Base-by-base conservation (phyloP, 805 yeast genomes). In the Brettanomyces bruxellensis region DNA sequence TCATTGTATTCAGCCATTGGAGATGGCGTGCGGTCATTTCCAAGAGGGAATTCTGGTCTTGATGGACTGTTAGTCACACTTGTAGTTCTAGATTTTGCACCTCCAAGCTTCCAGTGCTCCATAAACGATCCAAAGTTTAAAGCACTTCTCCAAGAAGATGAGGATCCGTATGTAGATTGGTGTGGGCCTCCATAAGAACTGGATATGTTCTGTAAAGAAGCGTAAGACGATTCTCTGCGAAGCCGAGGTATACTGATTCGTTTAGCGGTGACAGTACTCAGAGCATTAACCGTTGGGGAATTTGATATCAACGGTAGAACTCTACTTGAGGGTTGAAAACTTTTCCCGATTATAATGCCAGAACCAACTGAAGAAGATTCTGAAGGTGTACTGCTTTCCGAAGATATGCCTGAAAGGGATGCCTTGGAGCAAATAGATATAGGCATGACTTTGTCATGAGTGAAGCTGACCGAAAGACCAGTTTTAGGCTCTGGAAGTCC, bases 291-390 rank as follows among this genome's bases (percentile, higher is more conserved):
- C 5, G 38, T 34, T 3, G 62, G 62, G 1, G 61, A 57, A 37
- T 45, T 45, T 13, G 63, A 52, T 2, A 51, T 45, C 13, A 51
- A 47, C 5, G 65, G 55, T 2, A 52, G 50, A 2, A 61, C 44
- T 25, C 53, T 58, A 1, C 55, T 44, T 2, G 62, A 61, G 11
- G 73, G 70, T 46, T 70, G 76, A 79, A 79, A 75, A 2, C 78
- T 77, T 50, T 34, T 14, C 7, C 37, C 25, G 37, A 28, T 18
- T 5, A 25, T 13, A 14, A 32, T 7, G n/a, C 37, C 14, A 30
- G 36, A 32, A 13, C 13, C 32, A 12, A 11, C 25, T 6, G 41
- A 13, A 8, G 46, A 25, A 6, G 41, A 37, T 9, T 8, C 22
- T 5, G 42, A 38, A 14, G 14, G 28, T 3, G 55, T 51, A 13